Evolutionary conservation across 768 basidiomycete genomes (phyloP).

Genomic region (Hygrocybe coccinea): DNA sequence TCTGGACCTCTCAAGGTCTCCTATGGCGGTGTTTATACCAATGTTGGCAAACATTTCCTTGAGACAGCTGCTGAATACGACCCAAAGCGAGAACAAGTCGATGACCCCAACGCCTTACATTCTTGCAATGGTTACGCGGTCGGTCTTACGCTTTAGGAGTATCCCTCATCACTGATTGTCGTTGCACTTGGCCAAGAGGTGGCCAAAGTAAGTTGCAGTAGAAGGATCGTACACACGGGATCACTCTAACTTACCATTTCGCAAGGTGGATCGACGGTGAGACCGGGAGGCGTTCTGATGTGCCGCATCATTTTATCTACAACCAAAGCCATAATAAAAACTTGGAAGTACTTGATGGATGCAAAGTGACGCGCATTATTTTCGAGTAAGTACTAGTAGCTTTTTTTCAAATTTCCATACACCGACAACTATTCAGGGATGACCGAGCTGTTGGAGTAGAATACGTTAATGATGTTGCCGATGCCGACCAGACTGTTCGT

Average conservation of each 20-base stretch:
- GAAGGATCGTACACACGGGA: background rate
- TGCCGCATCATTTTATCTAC: slow-evolving; percentile 50
- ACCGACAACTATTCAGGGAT: slow-evolving; percentile 24
- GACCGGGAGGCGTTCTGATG: slow-evolving; percentile 54
- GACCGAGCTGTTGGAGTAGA: slow-evolving; percentile 48
- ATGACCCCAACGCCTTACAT: slow-evolving; percentile 42
- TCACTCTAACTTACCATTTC: background rate
- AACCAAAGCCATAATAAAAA: slow-evolving; percentile 42
- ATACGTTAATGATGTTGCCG: slow-evolving; percentile 37
- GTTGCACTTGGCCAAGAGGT: slow-evolving; percentile 37
- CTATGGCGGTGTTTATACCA: slow-evolving; percentile 33
- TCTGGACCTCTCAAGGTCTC: slow-evolving; percentile 50
- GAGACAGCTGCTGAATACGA: slow-evolving; percentile 44
- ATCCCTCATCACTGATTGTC: background rate
- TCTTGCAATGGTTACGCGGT: slow-evolving; percentile 9
- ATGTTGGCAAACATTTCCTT: slow-evolving; percentile 45
- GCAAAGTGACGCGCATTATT: slow-evolving; percentile 44
- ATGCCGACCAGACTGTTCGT: slow-evolving; percentile 20
- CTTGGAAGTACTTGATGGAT: slow-evolving; percentile 36
- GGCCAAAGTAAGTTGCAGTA: slow-evolving; percentile 42
- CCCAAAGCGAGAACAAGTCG: slow-evolving; percentile 37
- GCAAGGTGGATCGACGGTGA: slow-evolving; percentile 49
- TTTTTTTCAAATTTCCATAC: background rate
- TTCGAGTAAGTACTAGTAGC: slow-evolving; percentile 41
- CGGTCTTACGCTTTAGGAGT: background rate